Evolutionary conservation across 1,284 basidiomycete genomes (phyloP).

Genomic region (Ustilago esculenta): DNA sequence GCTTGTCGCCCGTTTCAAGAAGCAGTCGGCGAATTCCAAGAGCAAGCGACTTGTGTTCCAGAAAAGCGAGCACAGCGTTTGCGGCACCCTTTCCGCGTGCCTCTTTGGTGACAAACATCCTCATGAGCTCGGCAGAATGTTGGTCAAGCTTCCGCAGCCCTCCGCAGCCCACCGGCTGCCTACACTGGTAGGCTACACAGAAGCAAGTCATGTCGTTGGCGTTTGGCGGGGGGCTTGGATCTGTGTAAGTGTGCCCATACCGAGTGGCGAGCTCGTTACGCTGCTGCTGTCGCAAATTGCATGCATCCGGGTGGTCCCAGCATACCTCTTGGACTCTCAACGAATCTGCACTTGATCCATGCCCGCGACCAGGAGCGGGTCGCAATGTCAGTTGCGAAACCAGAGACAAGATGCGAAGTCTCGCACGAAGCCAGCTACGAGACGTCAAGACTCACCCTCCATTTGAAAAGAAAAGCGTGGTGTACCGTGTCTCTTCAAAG

Average conservation of each 20-base stretch:
- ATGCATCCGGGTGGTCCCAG: conserved; percentile 31
- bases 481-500: no score
- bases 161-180: conserved; percentile 26
- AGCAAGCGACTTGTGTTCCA: conserved; percentile 18
- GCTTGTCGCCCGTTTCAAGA: conserved; percentile 36
- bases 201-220: conserved; percentile 24
- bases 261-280: conserved; percentile 22
- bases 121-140: conserved; percentile 29
- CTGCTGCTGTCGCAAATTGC: conserved; percentile 24
- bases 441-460: no score
- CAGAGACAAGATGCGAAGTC: background rate
- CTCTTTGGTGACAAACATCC: conserved; percentile 32
- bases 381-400: no score
- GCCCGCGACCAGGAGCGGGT: no score
- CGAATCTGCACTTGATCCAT: no score
- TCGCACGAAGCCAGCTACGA: no score
- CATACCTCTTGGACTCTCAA: conserved; percentile 12
- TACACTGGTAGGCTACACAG: conserved; percentile 31
- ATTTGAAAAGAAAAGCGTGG: no score
- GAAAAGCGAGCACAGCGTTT: conserved; percentile 20
- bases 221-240: conserved; percentile 24
- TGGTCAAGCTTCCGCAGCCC: conserved; percentile 23
- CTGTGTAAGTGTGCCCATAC: conserved; percentile 24
- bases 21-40: conserved; percentile 17
- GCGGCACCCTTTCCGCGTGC: conserved; percentile 32